Evolutionary conservation across 2,329 filamentous ascomycete genomes (phyloP).

Genomic region (Cryphonectria japonica): DNA sequence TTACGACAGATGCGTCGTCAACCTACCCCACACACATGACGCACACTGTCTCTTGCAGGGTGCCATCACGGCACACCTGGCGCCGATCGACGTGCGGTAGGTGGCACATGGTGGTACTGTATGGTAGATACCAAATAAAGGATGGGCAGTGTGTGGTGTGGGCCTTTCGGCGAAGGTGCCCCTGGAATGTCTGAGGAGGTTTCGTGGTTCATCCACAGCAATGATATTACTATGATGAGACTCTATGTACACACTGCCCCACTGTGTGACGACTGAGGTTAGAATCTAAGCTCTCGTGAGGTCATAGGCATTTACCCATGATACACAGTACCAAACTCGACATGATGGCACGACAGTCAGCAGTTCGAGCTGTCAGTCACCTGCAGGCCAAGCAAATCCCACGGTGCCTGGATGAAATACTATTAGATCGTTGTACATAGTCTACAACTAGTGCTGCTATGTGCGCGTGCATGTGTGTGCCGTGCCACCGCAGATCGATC

Average conservation of each 20-base stretch:
- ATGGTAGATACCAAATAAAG: background rate
- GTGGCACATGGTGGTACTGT: background rate
- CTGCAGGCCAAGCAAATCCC: background rate
- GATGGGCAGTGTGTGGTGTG: background rate
- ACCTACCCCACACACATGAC: slow-evolving; percentile 28
- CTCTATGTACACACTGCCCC: background rate
- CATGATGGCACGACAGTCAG: background rate
- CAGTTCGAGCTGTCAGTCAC: background rate
- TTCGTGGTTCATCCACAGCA: background rate
- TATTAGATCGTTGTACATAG: background rate
- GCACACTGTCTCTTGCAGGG: slow-evolving; percentile 21
- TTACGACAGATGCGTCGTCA: slow-evolving; percentile 25
- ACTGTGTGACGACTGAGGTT: background rate
- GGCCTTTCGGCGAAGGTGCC: background rate
- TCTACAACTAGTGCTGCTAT: background rate
- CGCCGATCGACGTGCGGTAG: slow-evolving; percentile 2
- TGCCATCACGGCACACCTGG: slow-evolving; percentile 11
- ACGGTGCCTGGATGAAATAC: background rate
- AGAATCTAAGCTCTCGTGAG: background rate
- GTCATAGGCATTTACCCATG: background rate
- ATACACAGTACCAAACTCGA: background rate
- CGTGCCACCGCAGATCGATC: background rate
- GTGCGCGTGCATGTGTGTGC: background rate
- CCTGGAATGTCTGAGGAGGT: slow-evolving; percentile 5
- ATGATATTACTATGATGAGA: background rate